Percentiles rank a stretch among this genome's conserved stretches.
These are phyloP conservation scores for Prunus davidiana DNA, from an alignment of 306 rosid species.

Conservation along the genomic window DNA sequence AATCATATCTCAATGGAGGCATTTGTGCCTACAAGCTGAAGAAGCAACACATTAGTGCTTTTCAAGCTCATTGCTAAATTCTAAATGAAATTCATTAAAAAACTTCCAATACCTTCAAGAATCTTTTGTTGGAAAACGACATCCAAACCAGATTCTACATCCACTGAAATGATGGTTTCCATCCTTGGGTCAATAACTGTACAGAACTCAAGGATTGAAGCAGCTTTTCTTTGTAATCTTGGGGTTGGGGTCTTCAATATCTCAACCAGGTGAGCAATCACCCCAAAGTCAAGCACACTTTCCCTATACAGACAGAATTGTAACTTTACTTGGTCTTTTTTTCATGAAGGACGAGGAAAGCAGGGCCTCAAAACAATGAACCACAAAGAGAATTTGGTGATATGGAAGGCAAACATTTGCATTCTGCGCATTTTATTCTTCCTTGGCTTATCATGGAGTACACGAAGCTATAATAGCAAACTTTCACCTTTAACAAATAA, in stretches of 20 bases:
- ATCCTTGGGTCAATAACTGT: slow-evolving; percentile 59
- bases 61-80: not conserved
- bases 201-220: slow-evolving; percentile 69
- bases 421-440: not conserved
- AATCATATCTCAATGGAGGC: too few relatives aligned
- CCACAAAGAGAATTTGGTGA: not conserved
- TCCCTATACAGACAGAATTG: slow-evolving; percentile 35
- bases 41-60: not conserved
- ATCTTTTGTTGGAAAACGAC: slow-evolving; percentile 60
- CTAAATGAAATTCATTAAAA: not conserved
- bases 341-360: not conserved
- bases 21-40: too few relatives aligned
- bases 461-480: not conserved
- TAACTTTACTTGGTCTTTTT: not conserved
- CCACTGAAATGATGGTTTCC: slow-evolving; percentile 35
- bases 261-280: slow-evolving; percentile 57
- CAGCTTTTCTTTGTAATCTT: slow-evolving; percentile 71
- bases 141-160: slow-evolving; percentile 62
- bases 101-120: slow-evolving; percentile 46
- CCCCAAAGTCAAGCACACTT: slow-evolving; percentile 47
- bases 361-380: slow-evolving; percentile 1
- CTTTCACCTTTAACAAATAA: not conserved
- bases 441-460: not conserved
- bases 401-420: not conserved
- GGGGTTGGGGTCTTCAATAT: slow-evolving; percentile 64